A percentile compares a stretch with the other conserved stretches of the same genome.
phyloP scores from a whole-genome alignment of 148 eudicot genomes.

The Cornus suecica region DNA sequence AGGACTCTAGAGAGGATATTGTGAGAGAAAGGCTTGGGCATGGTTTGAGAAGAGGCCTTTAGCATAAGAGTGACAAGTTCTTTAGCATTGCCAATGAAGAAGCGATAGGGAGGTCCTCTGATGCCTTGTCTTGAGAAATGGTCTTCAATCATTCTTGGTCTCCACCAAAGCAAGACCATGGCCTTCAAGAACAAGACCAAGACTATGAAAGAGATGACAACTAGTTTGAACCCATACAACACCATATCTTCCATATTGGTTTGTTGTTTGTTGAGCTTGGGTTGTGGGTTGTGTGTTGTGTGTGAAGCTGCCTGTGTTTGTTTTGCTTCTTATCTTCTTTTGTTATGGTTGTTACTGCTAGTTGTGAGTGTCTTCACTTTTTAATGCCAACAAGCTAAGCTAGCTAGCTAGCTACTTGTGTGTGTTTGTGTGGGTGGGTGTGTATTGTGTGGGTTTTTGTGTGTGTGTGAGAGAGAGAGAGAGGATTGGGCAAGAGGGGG shows the following conservation, averaged over 20 bases:
- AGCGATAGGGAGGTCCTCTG: conserved; percentile 77
- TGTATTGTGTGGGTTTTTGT: no score
- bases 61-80: conserved; percentile 70
- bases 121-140: conserved; percentile 86
- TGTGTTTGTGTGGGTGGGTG: no score
- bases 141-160: conserved; percentile 64
- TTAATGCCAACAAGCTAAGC: conserved; percentile 32
- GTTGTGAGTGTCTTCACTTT: conserved; percentile 26
- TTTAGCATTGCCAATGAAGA: conserved; percentile 84
- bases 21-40: conserved; percentile 55
- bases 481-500: conserved; percentile 1
- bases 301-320: conserved; percentile 26
- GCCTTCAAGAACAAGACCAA: conserved; percentile 36
- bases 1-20: conserved; percentile 92
- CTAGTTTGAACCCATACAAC: conserved; percentile 26
- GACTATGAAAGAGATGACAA: conserved; percentile 24
- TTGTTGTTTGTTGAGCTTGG: neutral
- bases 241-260: conserved; percentile 11
- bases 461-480: conserved; percentile 19
- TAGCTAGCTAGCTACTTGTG: no score
- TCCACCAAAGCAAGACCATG: conserved; percentile 73
- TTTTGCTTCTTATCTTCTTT: conserved; percentile 32
- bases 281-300: no score
- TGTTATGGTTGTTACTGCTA: conserved; percentile 20
- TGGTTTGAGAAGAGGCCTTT: conserved; percentile 72